Base-by-base conservation (phyloP, 768 basidiomycete genomes). In the Asterophora parasitica region DNA sequence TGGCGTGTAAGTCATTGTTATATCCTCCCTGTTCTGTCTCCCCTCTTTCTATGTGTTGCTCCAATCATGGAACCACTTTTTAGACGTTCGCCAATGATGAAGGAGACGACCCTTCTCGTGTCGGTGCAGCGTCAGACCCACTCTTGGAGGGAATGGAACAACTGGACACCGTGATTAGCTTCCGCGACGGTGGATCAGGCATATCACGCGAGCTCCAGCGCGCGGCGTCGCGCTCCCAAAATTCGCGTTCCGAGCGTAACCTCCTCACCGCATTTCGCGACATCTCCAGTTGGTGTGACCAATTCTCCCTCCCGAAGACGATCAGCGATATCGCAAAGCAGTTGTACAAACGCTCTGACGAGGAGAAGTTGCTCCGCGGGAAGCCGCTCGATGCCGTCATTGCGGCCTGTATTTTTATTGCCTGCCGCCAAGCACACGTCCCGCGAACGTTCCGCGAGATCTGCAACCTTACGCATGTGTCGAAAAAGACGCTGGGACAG, bases 71-170 rank as follows among this genome's bases (percentile, higher is more conserved):
- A 49, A 44, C 34, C 53, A 26, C 46, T 58, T 52, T 59, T 34
- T 52, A 97, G 89, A 98, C 96, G 52, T 99, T 99, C 68, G 96
- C 96, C 56, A 96, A 98, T 64, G 95, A 97, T 60, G 96, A 99
- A 74, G 94, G 95, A 53, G 95, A 97, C 65, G 96, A 99, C 65
- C 96, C 96, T 53, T 98, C 96, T 56, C 96, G 96, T 87, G 96
- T 99, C 58, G 96, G 96, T 71, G 93, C 92, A 46, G 92, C 93
- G 36, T 82, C 86, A 15, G 92, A 97, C 66, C 92, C 94, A 26
- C 71, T 94, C 35, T 76, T 98, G 71, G 92, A 97, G 65, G 93
- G 92, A 32, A 85, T 92, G 59, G 94, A 96, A 61, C 89, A 95
- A 65, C 79, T 98, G 39, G 88, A 93, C 59, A 98, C 96, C 28